Percentiles rank a stretch among this genome's conserved stretches.
phyloP scores from a whole-genome alignment of 2,329 filamentous ascomycete genomes.

The Verticillium isaacii region DNA sequence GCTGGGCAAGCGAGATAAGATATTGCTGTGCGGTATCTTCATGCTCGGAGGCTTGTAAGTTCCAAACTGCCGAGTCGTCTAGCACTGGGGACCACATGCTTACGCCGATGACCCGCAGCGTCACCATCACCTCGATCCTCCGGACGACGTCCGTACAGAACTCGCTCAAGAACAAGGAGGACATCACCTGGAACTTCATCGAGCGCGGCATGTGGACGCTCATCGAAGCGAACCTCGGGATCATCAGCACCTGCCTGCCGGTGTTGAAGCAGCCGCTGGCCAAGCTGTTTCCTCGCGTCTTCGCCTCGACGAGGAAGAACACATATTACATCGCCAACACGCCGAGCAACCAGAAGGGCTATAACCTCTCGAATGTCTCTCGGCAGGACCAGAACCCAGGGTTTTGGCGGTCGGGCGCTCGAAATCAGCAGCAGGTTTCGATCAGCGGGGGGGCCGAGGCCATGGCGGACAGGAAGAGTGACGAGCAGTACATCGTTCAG shows the following conservation, averaged over 20 bases:
- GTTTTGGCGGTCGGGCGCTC: not conserved
- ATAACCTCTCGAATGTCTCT: not conserved
- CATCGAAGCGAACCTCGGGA: slow-evolving; percentile 10
- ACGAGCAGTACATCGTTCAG: not conserved
- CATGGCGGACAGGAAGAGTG: not conserved
- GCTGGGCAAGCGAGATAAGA: slow-evolving; percentile 25
- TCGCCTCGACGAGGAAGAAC: not conserved
- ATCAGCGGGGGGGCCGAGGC: not conserved
- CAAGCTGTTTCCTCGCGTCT: not conserved
- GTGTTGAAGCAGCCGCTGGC: slow-evolving; percentile 5
- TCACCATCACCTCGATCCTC: slow-evolving; percentile 20
- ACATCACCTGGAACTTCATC: slow-evolving; percentile 10
- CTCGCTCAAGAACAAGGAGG: slow-evolving; percentile 14
- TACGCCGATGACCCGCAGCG: slow-evolving; percentile 3
- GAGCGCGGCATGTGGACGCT: slow-evolving; percentile 1
- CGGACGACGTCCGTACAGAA: slow-evolving; percentile 19
- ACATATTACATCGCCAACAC: not conserved
- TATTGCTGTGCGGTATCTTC: slow-evolving; percentile 28
- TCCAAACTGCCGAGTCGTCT: not conserved
- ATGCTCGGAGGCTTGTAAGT: slow-evolving; percentile 22
- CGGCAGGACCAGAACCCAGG: not conserved
- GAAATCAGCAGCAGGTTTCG: not conserved
- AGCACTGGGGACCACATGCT: not conserved
- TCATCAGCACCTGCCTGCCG: slow-evolving; percentile 11
- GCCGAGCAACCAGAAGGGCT: not conserved